These are phyloP conservation scores for Scortechinia acanthostroma DNA, from an alignment of 2,329 filamentous ascomycete genomes.

Conservation along the genomic window DNA sequence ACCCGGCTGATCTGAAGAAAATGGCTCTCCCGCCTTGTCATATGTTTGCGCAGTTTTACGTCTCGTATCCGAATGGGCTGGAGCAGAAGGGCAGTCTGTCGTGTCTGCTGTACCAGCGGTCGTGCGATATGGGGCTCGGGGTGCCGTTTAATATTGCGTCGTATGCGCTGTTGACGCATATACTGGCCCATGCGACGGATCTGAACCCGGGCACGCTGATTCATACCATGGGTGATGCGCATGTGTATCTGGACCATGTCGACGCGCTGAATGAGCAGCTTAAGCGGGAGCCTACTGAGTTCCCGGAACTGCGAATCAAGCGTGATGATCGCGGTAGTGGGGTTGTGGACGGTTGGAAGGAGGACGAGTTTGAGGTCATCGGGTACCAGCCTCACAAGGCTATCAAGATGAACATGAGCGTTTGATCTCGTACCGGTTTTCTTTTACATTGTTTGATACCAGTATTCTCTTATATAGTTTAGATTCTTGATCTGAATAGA, in stretches of 20 bases:
- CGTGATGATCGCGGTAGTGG: constrained; percentile 31
- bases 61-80: constrained; percentile 39
- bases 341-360: constrained; percentile 63
- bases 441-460: not conserved
- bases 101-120: constrained; percentile 63
- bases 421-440: constrained; percentile 28
- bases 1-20: constrained; percentile 59
- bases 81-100: constrained; percentile 42
- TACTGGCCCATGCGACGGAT: constrained; percentile 62
- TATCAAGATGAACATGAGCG: constrained; percentile 77
- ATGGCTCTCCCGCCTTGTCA: constrained; percentile 73
- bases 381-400: constrained; percentile 65
- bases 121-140: constrained; percentile 68
- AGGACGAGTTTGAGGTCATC: constrained; percentile 61
- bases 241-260: constrained; percentile 67
- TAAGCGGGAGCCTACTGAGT: constrained; percentile 52
- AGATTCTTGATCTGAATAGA: too few relatives aligned
- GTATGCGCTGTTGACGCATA: constrained; percentile 66
- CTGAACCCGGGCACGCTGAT: constrained; percentile 60
- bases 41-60: constrained; percentile 75
- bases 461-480: too few relatives aligned
- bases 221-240: constrained; percentile 70
- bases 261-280: constrained; percentile 65
- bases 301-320: constrained; percentile 55
- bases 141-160: constrained; percentile 72